Evolutionary conservation across 345 rosid genomes (phyloP), one percentile per base, ranked within the genome.

Genomic region (Geranium brycei): DNA sequence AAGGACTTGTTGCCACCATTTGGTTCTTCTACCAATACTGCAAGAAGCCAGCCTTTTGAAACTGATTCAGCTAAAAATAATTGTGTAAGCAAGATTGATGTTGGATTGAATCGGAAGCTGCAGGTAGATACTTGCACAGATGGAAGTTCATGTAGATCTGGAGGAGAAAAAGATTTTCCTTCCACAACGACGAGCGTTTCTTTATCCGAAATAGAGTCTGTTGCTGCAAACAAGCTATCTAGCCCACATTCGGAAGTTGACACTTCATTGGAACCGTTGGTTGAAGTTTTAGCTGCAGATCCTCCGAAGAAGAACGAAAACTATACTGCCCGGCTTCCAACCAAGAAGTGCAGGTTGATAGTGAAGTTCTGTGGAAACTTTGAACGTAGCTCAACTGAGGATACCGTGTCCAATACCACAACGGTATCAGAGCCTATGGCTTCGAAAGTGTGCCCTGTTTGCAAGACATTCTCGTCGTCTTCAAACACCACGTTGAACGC

Each of bases 401-500:
- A 85, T 76, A 76, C 76, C 64, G 81, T 84, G 67, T 83, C 90
- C 1, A 82, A 77, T 69, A 75, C 78, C 71, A 74, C 88, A 55
- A 69, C 79, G 51, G 65, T 77, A 40, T 83, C 96, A 0, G 95
- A 87, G 72, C 73, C 84, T 7, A 87, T 87, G 95, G 79, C 87
- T 72, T 83, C 95, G 1, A 88, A 87, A 79, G 84, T 84, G 62
- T 93, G 97, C 91, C 99, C 99, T 80, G 95, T 93, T 77, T 93
- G 99, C 84, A 90, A 80, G 79, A 85, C 87, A 10, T 93, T 93
- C 82, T 85, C 99, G 2, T 93, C 97, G 40, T 82, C 99, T 32
- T 93, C 97, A 16, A 93, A 90, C 79, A 93, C 99, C 60, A 93
- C 97, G 56, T 78, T 93, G 83, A 93, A 93, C 80, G 99, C 99